A percentile compares a stretch with the other conserved stretches of the same genome.
Conservation (phyloP, 2,329 filamentous ascomycete genomes). For the Laburnicola sp. region DNA sequence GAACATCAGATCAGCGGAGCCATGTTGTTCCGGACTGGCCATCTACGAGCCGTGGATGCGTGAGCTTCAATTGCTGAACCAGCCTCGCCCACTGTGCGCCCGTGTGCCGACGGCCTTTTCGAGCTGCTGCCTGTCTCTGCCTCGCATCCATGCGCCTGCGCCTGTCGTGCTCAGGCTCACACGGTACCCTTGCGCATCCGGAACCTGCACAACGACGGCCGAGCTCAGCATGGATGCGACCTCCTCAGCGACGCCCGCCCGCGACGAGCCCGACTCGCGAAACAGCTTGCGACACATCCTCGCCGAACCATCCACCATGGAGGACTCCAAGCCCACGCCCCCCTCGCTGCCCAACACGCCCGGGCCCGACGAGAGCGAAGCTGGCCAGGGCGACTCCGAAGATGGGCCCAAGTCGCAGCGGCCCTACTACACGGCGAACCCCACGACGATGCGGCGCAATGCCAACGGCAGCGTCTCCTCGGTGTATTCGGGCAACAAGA, state of each 20-base stretch:
- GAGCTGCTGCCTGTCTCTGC: not conserved
- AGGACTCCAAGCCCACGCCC: constrained; percentile 34
- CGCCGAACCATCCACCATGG: constrained; percentile 39
- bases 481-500: constrained; percentile 73
- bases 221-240: constrained; percentile 23
- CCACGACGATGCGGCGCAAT: constrained; percentile 60
- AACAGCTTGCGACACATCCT: constrained; percentile 47
- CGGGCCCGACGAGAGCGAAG: constrained; percentile 38
- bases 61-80: constrained; percentile 17
- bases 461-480: constrained; percentile 67
- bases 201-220: constrained; percentile 9
- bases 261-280: constrained; percentile 43
- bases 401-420: constrained; percentile 32
- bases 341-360: constrained; percentile 36
- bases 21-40: not conserved
- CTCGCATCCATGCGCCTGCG: not conserved
- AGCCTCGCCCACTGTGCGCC: not conserved
- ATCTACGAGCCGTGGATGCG: not conserved
- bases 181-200: constrained; percentile 16
- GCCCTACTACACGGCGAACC: constrained; percentile 53
- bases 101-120: not conserved
- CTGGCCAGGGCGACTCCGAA: constrained; percentile 28
- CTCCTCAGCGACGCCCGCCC: constrained; percentile 18
- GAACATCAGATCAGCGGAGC: not conserved
- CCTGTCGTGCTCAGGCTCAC: not conserved